Conservation (phyloP, 2,329 filamentous ascomycete genomes). For the Chaetomium olivaceum region DNA sequence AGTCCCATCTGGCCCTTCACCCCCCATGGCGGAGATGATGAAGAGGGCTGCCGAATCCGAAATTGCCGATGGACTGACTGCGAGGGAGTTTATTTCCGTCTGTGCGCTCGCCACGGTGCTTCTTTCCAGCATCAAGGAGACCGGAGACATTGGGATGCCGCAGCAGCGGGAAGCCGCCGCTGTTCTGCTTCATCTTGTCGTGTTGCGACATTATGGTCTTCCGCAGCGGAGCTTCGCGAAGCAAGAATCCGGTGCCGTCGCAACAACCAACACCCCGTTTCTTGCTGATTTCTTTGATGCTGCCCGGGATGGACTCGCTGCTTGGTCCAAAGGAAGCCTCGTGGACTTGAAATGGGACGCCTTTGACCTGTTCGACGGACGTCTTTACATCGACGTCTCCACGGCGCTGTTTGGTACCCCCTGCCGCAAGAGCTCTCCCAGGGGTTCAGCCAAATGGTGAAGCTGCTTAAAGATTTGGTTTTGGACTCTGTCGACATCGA, state of each 20-base stretch:
- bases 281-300: not conserved
- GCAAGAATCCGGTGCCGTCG: not conserved
- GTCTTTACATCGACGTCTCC: constrained; percentile 3
- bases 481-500: not conserved
- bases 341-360: constrained; percentile 1
- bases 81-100: constrained; percentile 2
- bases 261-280: not conserved
- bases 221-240: not conserved
- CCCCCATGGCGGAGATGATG: not conserved
- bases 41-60: not conserved
- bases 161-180: not conserved
- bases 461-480: not conserved
- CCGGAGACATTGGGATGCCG: not conserved
- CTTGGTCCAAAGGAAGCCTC: not conserved
- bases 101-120: constrained; percentile 1
- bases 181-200: constrained; percentile 4
- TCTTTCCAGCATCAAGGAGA: not conserved
- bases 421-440: not conserved
- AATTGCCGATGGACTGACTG: not conserved
- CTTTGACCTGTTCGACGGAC: constrained; percentile 5
- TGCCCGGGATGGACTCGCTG: not conserved
- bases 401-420: not conserved
- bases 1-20: not conserved
- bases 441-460: not conserved
- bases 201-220: not conserved